Evolutionary conservation across 2,329 filamentous ascomycete genomes (phyloP).

Genomic region (Phialophora macrospora): DNA sequence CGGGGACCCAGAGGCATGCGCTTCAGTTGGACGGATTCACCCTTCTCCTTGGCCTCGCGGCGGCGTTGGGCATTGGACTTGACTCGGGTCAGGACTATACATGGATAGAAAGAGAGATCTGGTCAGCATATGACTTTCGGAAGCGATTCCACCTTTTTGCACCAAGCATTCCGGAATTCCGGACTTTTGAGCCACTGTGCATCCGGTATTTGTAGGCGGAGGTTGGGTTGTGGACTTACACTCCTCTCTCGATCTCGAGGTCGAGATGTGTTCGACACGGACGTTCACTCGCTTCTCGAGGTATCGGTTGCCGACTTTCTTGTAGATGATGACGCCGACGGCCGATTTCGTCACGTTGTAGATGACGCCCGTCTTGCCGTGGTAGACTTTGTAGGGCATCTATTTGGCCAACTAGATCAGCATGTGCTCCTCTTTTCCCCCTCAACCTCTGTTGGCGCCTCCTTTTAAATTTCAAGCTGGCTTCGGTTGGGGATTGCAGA

Average conservation of each 20-base stretch:
- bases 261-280: constrained; percentile 94
- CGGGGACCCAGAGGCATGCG: constrained; percentile 81
- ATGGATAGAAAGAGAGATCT: not conserved
- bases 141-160: not conserved
- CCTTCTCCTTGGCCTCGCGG: constrained; percentile 89
- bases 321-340: constrained; percentile 98
- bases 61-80: constrained; percentile 94
- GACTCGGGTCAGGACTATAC: constrained; percentile 79
- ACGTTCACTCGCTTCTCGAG: constrained; percentile 99
- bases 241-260: constrained; percentile 94
- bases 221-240: constrained; percentile 47
- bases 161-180: not conserved
- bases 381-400: constrained; percentile 99
- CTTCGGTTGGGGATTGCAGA: not conserved
- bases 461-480: not conserved
- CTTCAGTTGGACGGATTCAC: constrained; percentile 89
- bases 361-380: constrained; percentile 97
- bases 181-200: not conserved
- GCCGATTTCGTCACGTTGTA: constrained; percentile 99
- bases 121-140: not conserved
- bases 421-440: not conserved
- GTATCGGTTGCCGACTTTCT: constrained; percentile 99
- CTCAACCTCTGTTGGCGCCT: not conserved
- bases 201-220: not conserved
- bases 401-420: constrained; percentile 49